A percentile compares a stretch with the other conserved stretches of the same genome.
Conservation (phyloP, 139 green algal genomes). For the Zygnema cylindricum region DNA sequence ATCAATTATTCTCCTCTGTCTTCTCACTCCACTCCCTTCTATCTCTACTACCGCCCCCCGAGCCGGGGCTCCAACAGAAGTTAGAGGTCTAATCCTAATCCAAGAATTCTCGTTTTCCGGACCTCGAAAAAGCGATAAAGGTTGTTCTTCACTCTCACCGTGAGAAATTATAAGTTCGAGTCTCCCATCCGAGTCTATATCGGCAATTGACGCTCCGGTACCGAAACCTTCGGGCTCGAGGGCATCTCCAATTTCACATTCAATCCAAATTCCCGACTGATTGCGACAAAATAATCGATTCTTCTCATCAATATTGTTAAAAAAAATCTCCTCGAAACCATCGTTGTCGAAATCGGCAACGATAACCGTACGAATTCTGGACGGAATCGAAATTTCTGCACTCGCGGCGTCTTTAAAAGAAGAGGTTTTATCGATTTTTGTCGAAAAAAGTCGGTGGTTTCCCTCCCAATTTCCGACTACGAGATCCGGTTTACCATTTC, state of each 20-base stretch:
- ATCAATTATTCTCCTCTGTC: conserved; percentile 36
- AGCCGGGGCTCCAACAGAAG: conserved; percentile 8
- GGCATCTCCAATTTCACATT: conserved; percentile 35
- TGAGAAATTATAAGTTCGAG: conserved; percentile 56
- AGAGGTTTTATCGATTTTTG: neutral
- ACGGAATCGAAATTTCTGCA: neutral
- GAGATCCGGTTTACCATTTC: conserved; percentile 18
- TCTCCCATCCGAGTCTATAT: conserved; percentile 53
- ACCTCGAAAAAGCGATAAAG: conserved; percentile 24
- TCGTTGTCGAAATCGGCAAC: conserved; percentile 63
- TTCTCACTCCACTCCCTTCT: neutral
- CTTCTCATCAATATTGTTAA: conserved; percentile 54
- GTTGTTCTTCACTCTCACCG: conserved; percentile 31
- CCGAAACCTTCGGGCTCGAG: conserved; percentile 28
- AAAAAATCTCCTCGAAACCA: conserved; percentile 54
- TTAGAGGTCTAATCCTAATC: conserved; percentile 34
- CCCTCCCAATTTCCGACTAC: conserved; percentile 54
- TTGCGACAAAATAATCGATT: conserved; percentile 43
- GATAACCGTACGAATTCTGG: conserved; percentile 47
- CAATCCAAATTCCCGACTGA: neutral
- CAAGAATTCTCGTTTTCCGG: conserved; percentile 27
- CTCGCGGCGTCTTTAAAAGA: conserved; percentile 32
- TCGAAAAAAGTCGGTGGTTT: conserved; percentile 26
- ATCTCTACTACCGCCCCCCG: conserved; percentile 33
- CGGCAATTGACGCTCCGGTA: conserved; percentile 50